Evolutionary conservation across 2,329 filamentous ascomycete genomes (phyloP), one percentile per base, ranked within the genome.

Genomic region (Meredithiella fracta): DNA sequence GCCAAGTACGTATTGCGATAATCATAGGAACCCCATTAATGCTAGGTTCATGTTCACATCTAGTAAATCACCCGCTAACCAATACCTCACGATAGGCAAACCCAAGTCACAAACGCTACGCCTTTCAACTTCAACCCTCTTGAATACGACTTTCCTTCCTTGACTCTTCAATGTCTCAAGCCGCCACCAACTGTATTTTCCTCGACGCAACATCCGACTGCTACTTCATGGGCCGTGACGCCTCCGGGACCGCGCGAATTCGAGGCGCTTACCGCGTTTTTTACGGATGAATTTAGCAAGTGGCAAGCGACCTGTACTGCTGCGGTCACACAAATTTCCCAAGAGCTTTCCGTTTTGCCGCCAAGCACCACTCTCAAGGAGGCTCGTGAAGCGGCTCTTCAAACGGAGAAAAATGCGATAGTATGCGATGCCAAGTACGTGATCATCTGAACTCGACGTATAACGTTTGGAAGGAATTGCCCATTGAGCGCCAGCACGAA

Each of bases 91-190:
- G n/a, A 17, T 52, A 58, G 57, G 34, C 49, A 58, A 51, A 47
- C 53, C 3, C 57, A 58, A 49, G 29, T 52, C 23, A 55, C 25
- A 15, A 58, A 20, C n/a, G 22, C 26, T 7, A 71, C 73, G 62
- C 79, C 80, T 2, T 83, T 83, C 62, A 85, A 91, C 61, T 94
- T 95, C 69, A 86, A 96, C 61, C 85, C 91, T 34, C 79, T 90
- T 59, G 76, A 85, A 3, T 80, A 94, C 65, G 88, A 88, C 59
- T 96, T 95, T 63, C 88, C 90, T 5, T 82, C 85, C 5, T 76
- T 97, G 42, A 88, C 84, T 37, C 77, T 96, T 9, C 86, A 85
- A 60, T 83, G 91, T 61, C 79, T 97, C 1, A 80, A 85, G 37
- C 76, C 86, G 8, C 88, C 90, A 2, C 82, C 86, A 3, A 92